Evolutionary conservation across 495 filamentous ascomycete genomes (phyloP), one percentile per base, ranked within the genome.

Genomic region (Aspergillus diversus): DNA sequence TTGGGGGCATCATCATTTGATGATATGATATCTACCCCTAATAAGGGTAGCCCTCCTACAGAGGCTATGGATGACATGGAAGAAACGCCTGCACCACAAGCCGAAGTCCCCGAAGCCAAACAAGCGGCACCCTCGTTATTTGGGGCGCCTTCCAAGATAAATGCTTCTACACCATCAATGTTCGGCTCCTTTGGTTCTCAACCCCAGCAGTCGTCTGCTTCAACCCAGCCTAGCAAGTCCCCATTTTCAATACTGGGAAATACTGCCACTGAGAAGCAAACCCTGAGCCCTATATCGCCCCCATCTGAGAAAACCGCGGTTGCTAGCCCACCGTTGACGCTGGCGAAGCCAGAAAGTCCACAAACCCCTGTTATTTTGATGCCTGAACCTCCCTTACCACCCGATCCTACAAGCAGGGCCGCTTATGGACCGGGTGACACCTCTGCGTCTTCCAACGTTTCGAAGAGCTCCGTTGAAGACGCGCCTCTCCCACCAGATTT

Each of bases 321-420:
- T 21, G 63, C 67, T 31, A 64, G 59, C 56, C 46, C 66, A 17
- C 69, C 73, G 27, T 66, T 68, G 3, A 75, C 68, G 37, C 63
- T 62, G 53, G 68, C 73, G 7, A 60, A 56, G 21, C 61, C 34
- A 47, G 65, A 49, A 59, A 66, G 21, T 76, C 64, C 11, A 71
- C 70, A 27, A 27, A 27, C 21, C 2, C 69, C 73, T 50, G 58
- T 58, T 12, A 59, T 63, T 15, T 60, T 66, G 66, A 50, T 61
- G 17, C 42, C 65, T 1, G 85, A 88, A 66, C 70, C 83, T 13
- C 91, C 92, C 55, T 73, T 93, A 39, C 91, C 91, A 34, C 91
- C 90, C n/a, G 89, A 93, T 63, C 73, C 89, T 48, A 90, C 88
- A 21, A 92, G 86, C 77, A 89, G 87, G 77, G 79, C 81, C 62